Percentiles rank a stretch among this genome's conserved stretches.
phyloP scores from a whole-genome alignment of 2,329 filamentous ascomycete genomes.

The Aspergillus puulaauensis region DNA sequence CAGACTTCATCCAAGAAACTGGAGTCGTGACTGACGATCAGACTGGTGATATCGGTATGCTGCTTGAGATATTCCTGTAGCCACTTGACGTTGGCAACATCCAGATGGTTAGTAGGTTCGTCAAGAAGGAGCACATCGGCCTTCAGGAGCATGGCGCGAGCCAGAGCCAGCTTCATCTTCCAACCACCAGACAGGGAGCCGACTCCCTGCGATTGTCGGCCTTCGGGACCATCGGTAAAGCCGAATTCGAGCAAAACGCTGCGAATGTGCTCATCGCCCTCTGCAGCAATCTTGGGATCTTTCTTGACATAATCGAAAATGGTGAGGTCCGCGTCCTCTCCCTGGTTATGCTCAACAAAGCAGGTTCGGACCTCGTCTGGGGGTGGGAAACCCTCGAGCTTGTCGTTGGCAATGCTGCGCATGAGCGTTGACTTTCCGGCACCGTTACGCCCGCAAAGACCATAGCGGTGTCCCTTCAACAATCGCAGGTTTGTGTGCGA shows the following conservation, averaged over 20 bases:
- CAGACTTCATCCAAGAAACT: conserved; percentile 96
- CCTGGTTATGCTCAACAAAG: conserved; percentile 99
- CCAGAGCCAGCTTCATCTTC: conserved; percentile 99
- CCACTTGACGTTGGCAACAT: conserved; percentile 95
- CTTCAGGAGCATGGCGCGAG: conserved; percentile 91
- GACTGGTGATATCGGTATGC: conserved; percentile 93
- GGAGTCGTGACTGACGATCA: conserved; percentile 99
- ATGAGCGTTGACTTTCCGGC: conserved; percentile 99
- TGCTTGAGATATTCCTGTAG: conserved; percentile 90
- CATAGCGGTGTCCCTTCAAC: conserved; percentile 94
- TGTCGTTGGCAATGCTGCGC: conserved; percentile 92
- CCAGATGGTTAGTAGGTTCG: conserved; percentile 98
- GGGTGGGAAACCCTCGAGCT: conserved; percentile 93
- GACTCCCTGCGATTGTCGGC: conserved; percentile 83
- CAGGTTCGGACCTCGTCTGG: conserved; percentile 92
- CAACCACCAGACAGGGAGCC: conserved; percentile 95
- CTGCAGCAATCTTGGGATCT: conserved; percentile 79
- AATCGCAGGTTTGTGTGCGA: conserved; percentile 94
- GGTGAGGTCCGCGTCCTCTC: conserved; percentile 93
- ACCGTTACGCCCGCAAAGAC: conserved; percentile 94
- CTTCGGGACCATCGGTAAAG: conserved; percentile 85
- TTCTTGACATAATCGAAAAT: conserved; percentile 91
- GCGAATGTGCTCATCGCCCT: conserved; percentile 77
- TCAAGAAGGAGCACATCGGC: conserved; percentile 96
- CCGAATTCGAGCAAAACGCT: conserved; percentile 87